Percentiles rank a stretch among this genome's conserved stretches.
phyloP scores from a whole-genome alignment of 2,329 filamentous ascomycete species.

The Xylariales sp. region DNA sequence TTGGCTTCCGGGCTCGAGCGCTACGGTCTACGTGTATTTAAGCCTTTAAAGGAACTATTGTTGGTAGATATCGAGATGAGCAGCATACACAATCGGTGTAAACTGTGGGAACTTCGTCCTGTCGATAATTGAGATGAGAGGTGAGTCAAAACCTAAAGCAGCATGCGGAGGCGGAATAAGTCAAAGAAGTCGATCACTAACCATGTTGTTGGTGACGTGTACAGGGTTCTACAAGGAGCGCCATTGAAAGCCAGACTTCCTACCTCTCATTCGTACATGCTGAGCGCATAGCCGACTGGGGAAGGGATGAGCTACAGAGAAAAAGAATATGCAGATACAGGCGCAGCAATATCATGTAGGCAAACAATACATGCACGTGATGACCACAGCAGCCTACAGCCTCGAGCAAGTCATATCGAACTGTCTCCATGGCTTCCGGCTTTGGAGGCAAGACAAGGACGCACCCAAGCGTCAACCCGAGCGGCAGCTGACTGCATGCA shows the following conservation, averaged over 20 bases:
- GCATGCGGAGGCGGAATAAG: neutral
- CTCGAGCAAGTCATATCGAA: neutral
- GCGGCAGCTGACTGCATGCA: constrained; percentile 30
- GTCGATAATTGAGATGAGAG: neutral
- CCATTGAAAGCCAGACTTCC: neutral
- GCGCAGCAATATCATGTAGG: neutral
- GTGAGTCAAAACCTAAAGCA: neutral
- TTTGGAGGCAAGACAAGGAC: neutral
- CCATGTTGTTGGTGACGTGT: neutral
- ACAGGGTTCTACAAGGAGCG: neutral
- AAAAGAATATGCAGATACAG: neutral
- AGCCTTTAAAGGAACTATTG: neutral
- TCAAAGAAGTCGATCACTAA: neutral
- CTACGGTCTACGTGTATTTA: neutral
- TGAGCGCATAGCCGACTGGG: neutral
- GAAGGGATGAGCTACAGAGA: neutral
- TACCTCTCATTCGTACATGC: neutral
- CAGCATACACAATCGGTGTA: neutral
- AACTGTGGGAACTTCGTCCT: constrained; percentile 3
- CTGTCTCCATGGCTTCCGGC: neutral
- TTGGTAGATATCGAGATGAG: neutral
- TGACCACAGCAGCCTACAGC: constrained; percentile 7
- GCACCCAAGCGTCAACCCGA: constrained; percentile 10
- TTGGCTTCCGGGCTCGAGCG: neutral
- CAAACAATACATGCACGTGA: constrained; percentile 8